Conservation (phyloP, 75 land plant species). For the Cupressus sempervirens region DNA sequence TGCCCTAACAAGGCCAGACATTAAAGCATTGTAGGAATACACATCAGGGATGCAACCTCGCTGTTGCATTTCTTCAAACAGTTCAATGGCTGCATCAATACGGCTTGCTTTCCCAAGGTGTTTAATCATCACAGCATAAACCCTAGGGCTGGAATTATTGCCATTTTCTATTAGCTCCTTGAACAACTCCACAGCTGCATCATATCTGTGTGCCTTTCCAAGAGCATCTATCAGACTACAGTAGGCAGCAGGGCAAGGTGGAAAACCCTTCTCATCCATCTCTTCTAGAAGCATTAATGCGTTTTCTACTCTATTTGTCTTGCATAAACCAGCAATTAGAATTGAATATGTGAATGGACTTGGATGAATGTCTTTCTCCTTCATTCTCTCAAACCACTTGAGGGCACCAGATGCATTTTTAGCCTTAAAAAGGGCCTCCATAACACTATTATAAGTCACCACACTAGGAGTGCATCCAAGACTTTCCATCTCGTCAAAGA, state of each 20-base stretch:
- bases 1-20: constrained; percentile 62
- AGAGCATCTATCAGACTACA: constrained; percentile 66
- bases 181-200: constrained; percentile 64
- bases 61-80: constrained; percentile 65
- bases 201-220: constrained; percentile 60
- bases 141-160: constrained; percentile 49
- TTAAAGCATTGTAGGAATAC: constrained; percentile 72
- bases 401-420: constrained; percentile 40
- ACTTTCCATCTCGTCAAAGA: constrained; percentile 60
- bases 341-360: constrained; percentile 75
- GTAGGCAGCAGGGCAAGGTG: constrained; percentile 73
- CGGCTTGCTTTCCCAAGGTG: constrained; percentile 62
- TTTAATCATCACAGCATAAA: constrained; percentile 76
- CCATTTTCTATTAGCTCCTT: constrained; percentile 73
- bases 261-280: constrained; percentile 81
- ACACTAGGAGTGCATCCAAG: constrained; percentile 53
- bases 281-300: constrained; percentile 73
- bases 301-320: constrained; percentile 60
- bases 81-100: constrained; percentile 46
- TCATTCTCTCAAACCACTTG: constrained; percentile 62
- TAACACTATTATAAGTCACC: constrained; percentile 57
- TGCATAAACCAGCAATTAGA: constrained; percentile 76
- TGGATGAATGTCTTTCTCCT: constrained; percentile 48
- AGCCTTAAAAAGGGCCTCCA: constrained; percentile 55
- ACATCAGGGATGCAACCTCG: constrained; percentile 60